Evolutionary conservation across 495 filamentous ascomycete species (phyloP), one percentile per base, ranked within the genome.

Genomic region (Evansstolkia leycettana): DNA sequence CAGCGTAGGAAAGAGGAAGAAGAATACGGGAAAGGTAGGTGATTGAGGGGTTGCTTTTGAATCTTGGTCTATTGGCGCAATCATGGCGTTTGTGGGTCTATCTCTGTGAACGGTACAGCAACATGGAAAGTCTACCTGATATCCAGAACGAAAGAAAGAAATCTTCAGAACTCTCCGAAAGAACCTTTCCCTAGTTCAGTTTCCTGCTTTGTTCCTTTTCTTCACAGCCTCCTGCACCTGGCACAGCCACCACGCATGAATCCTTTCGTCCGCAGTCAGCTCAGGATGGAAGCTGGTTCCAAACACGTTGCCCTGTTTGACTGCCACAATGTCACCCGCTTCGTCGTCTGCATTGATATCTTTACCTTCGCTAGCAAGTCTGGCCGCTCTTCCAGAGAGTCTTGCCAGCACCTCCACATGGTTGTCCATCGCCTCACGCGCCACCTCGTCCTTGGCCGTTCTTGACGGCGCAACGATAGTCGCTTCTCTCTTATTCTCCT

Each of bases 201-300:
- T 39, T 37, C 46, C 45, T 30, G 54, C 30, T 36, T 55, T 43
- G 17, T 50, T 47, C 33, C 50, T 47, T 40, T 41, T 51, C 28
- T 42, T 39, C 40, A 61, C 50, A 14, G 53, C 57, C 16, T 53
- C 49, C 39, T 58, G 55, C 32, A 95, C 84, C 54, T 87, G 72
- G 44, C 69, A 55, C 50, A 98, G 48, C 90, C 90, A 98, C 90
- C 90, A 98, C 2, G 74, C 59, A 58, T 98, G 90, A 47, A 96
- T 95, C 46, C 90, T 69, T 39, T 73, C 64, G 56, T 98, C 90
- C 15, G 75, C 76, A 15, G 89, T 98, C 50, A 98, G 57, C 55
- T 98, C 92, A 0, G 92, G 90, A 50, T 98, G 92, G 51, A 96
- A 98, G 51, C 87, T 94, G 5, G 86, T 96, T 5, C 86, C 92